A percentile compares a stretch with the other conserved stretches of the same genome.
phyloP scores from a whole-genome alignment of 2,329 filamentous ascomycete genomes.

The Paraphoma chrysanthemicola region DNA sequence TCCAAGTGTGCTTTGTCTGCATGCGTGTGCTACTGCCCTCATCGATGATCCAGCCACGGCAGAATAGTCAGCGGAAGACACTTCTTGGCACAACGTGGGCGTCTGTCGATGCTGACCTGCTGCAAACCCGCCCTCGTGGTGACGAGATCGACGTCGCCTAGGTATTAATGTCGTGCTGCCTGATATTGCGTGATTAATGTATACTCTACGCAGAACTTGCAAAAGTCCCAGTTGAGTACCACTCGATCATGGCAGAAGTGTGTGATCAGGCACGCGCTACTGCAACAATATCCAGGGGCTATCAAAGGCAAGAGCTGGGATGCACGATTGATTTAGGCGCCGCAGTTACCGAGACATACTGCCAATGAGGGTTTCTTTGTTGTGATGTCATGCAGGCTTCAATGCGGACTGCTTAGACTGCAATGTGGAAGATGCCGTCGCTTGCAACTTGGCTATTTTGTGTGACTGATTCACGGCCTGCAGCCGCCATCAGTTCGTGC shows the following conservation, averaged over 20 bases:
- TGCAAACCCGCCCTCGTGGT: background rate
- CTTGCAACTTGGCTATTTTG: slow-evolving; percentile 4
- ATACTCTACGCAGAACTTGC: no score
- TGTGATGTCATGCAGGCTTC: slow-evolving; percentile 24
- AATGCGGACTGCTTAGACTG: background rate
- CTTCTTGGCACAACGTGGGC: background rate
- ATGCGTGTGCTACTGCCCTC: background rate
- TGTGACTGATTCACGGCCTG: slow-evolving; percentile 21
- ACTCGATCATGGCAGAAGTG: background rate
- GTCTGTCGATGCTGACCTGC: background rate
- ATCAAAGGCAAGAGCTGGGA: slow-evolving; percentile 1
- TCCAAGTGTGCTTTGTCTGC: background rate
- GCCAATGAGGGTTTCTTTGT: background rate
- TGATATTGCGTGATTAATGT: background rate
- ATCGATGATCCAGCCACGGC: background rate
- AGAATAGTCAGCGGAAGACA: background rate
- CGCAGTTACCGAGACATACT: slow-evolving; percentile 1
- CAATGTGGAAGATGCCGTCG: background rate
- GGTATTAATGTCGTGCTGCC: background rate
- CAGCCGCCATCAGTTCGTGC: slow-evolving; percentile 29
- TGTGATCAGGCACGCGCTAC: background rate
- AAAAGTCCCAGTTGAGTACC: background rate
- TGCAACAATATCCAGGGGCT: background rate
- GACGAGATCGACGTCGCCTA: background rate
- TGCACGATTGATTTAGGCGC: slow-evolving; percentile 1